Evolutionary conservation across 768 basidiomycete species (phyloP), one percentile per base, ranked within the genome.

Genomic region (Tulasnella calospora): DNA sequence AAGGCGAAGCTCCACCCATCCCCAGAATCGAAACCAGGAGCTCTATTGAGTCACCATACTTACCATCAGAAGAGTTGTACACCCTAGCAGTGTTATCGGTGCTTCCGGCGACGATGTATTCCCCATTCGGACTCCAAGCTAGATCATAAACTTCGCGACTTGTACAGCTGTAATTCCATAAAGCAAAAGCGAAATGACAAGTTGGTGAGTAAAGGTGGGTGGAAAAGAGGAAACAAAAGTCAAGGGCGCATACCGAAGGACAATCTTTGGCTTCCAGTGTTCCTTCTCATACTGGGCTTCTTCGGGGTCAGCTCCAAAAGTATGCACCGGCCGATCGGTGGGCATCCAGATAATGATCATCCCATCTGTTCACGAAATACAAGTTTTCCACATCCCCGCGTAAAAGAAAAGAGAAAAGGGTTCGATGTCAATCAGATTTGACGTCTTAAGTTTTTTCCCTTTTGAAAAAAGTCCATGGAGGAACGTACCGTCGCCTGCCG

Each of bases 131-230:
- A 81, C 94, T 95, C 98, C 98, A 99, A 0, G 96, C 95, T 35
- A 99, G 87, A 82, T 99, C 98, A 84, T 99, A 99, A 8, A 99
- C 95, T 84, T 99, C 95, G 90, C 96, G 94, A 5, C 92, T 92
- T 1, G 95, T 94, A 81, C 94, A 95, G 78, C 96, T 97, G 40
- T 41, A 69, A 44, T 19, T 12, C 70, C 44, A 47, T 30, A 61
- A 19, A 44, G n/a, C 36, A 33, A 15, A 44, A 19, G 12, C 3
- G 44, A 44, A 51, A 51, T 23, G 51, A 51, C 51, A 51, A 51
- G 51, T 51, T 51, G 8, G 5, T 51, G 21, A 51, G 51, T 23
- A 51, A 51, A 2, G 4, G 51, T 51, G 23, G 21, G 51, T 51
- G 21, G 51, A n/a, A 51, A 51, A 23, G n/a, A 51, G 7, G 51